Percentiles rank a stretch among this genome's conserved stretches.
Evolutionary conservation across 495 filamentous ascomycete species (phyloP).

Genomic region (Usnea hakonensis): DNA sequence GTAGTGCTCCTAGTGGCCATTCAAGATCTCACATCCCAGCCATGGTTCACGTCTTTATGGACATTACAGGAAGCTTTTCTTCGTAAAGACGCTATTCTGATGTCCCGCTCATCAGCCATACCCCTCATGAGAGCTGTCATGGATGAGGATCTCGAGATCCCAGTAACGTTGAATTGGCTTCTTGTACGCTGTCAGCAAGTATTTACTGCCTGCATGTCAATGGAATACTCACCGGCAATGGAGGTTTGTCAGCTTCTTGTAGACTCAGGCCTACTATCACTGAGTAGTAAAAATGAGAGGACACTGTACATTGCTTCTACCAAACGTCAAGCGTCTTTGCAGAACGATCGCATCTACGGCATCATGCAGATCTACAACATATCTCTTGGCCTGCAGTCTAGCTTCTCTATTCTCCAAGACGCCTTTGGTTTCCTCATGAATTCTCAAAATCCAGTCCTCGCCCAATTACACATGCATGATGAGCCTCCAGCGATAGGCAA

Average conservation of each 20-base stretch:
- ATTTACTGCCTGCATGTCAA: background rate
- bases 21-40: background rate
- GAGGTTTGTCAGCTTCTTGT: background rate
- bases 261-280: background rate
- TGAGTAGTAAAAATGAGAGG: background rate
- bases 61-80: slow-evolving; percentile 2
- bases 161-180: background rate
- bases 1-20: background rate
- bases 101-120: background rate
- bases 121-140: background rate
- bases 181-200: slow-evolving; percentile 1
- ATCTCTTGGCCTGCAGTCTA: background rate
- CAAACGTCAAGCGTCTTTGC: background rate
- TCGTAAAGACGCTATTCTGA: background rate
- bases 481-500: background rate
- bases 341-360: slow-evolving; percentile 2
- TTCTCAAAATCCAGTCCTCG: background rate
- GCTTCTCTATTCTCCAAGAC: background rate
- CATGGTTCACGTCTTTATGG: slow-evolving; percentile 4
- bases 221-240: background rate
- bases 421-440: background rate
- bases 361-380: slow-evolving; percentile 5
- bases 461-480: background rate
- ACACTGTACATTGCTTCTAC: background rate
- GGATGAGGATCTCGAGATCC: background rate